Conservation (phyloP, 495 filamentous ascomycete genomes). For the Staphylotrichum longicolle region DNA sequence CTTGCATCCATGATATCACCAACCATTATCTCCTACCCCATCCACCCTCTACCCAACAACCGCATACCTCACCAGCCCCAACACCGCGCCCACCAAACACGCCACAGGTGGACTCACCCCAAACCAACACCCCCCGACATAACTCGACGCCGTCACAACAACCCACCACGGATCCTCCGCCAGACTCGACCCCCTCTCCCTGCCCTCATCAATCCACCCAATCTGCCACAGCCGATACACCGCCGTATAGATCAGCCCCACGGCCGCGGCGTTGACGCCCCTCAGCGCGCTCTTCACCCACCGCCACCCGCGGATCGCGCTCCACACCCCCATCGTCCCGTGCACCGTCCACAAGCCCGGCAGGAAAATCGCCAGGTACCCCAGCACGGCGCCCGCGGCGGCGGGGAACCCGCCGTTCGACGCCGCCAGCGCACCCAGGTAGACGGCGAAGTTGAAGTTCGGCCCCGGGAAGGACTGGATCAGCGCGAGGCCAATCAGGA, state of each 20-base stretch:
- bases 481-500: slow-evolving; percentile 76
- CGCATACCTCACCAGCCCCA: slow-evolving; percentile 60
- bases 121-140: slow-evolving; percentile 57
- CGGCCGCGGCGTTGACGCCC: slow-evolving; percentile 72
- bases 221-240: slow-evolving; percentile 81
- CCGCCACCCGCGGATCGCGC: slow-evolving; percentile 50
- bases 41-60: slow-evolving; percentile 29
- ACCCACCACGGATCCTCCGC: slow-evolving; percentile 57
- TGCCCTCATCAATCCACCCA: slow-evolving; percentile 60
- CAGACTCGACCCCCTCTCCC: slow-evolving; percentile 56
- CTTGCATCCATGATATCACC: neutral
- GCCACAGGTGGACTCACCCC: slow-evolving; percentile 51
- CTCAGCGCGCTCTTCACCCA: slow-evolving; percentile 58
- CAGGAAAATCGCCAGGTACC: slow-evolving; percentile 66
- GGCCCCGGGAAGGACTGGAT: slow-evolving; percentile 83
- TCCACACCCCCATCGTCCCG: slow-evolving; percentile 70
- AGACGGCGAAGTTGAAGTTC: slow-evolving; percentile 87
- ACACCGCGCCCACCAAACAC: slow-evolving; percentile 56
- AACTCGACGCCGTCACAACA: slow-evolving; percentile 55
- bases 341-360: slow-evolving; percentile 66
- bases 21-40: neutral
- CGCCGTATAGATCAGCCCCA: slow-evolving; percentile 83
- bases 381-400: slow-evolving; percentile 54
- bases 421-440: slow-evolving; percentile 63
- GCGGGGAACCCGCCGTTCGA: slow-evolving; percentile 31